Evolutionary conservation across 805 yeast species (phyloP).

Genomic region (Lipomyces yamanashiensis): DNA sequence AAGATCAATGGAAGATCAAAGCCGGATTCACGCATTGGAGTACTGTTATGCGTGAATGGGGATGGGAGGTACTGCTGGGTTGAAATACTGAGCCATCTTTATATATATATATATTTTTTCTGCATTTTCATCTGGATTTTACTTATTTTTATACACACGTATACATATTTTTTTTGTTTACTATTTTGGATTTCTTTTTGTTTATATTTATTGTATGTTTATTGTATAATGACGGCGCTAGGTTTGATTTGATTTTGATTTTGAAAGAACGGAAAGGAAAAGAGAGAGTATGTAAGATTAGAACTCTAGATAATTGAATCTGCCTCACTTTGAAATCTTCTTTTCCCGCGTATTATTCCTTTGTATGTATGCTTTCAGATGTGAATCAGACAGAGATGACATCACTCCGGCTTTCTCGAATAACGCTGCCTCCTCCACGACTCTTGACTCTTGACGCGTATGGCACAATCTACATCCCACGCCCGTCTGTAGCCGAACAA

Average conservation of each 20-base stretch:
- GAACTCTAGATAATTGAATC: background rate
- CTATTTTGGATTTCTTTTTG: background rate
- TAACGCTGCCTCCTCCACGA: conserved; percentile 22
- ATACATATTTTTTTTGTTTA: background rate
- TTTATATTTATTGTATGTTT: background rate
- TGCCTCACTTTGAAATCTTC: background rate
- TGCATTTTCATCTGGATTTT: background rate
- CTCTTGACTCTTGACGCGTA: conserved; percentile 33
- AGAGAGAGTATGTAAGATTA: background rate
- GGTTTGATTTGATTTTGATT: background rate
- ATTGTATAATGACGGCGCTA: conserved; percentile 1
- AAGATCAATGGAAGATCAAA: conserved; percentile 28
- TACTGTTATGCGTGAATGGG: conserved; percentile 73
- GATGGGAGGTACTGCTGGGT: conserved; percentile 71
- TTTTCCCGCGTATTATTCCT: background rate
- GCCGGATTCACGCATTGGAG: conserved; percentile 60
- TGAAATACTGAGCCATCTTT: conserved; percentile 32
- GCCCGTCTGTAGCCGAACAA: conserved; percentile 26
- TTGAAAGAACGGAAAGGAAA: background rate
- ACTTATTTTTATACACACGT: background rate
- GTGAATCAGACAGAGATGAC: background rate
- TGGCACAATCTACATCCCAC: conserved; percentile 32
- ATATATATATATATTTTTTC: background rate
- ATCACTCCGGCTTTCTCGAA: background rate
- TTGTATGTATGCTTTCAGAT: background rate